Percentiles rank a stretch among this genome's conserved stretches.
These are phyloP conservation scores for Venturia aucupariae DNA, from an alignment of 2,329 filamentous ascomycete species.

Conservation along the genomic window DNA sequence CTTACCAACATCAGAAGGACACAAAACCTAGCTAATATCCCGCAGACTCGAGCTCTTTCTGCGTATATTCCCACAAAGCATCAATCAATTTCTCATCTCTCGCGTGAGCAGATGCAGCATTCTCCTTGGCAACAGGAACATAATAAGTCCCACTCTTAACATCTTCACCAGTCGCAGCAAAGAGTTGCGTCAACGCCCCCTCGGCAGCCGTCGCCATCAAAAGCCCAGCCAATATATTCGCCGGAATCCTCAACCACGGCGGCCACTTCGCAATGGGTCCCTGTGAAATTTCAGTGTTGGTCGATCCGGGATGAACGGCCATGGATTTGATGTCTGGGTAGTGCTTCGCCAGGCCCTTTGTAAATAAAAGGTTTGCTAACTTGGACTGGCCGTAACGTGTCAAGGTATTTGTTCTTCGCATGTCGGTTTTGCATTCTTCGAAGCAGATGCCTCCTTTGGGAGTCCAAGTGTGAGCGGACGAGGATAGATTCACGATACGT, in stretches of 20 bases:
- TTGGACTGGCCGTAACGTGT: conserved; percentile 41
- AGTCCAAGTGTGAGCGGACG: not conserved
- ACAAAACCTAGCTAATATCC: not conserved
- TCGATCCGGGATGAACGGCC: conserved; percentile 40
- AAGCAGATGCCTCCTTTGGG: conserved; percentile 16
- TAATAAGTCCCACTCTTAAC: conserved; percentile 6
- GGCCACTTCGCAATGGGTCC: conserved; percentile 22
- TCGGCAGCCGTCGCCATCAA: not conserved
- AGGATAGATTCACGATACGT: conserved; percentile 13
- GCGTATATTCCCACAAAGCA: conserved; percentile 15
- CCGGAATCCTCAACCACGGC: not conserved
- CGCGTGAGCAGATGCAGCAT: not conserved
- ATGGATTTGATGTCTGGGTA: conserved; percentile 38
- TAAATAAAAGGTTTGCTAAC: conserved; percentile 42
- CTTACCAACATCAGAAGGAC: not conserved
- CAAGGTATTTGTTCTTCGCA: conserved; percentile 15
- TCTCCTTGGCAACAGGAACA: conserved; percentile 7
- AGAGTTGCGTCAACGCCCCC: conserved; percentile 13
- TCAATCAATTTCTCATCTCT: conserved; percentile 11
- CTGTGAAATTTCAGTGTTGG: conserved; percentile 27
- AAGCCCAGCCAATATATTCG: not conserved
- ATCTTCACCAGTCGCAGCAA: conserved; percentile 7
- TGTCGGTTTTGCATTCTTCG: conserved; percentile 9
- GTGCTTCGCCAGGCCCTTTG: conserved; percentile 31
- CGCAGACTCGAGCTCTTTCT: conserved; percentile 12